Evolutionary conservation across 352 stramenopile genomes (phyloP).

Genomic region (Globisporangium paroecandrum): DNA sequence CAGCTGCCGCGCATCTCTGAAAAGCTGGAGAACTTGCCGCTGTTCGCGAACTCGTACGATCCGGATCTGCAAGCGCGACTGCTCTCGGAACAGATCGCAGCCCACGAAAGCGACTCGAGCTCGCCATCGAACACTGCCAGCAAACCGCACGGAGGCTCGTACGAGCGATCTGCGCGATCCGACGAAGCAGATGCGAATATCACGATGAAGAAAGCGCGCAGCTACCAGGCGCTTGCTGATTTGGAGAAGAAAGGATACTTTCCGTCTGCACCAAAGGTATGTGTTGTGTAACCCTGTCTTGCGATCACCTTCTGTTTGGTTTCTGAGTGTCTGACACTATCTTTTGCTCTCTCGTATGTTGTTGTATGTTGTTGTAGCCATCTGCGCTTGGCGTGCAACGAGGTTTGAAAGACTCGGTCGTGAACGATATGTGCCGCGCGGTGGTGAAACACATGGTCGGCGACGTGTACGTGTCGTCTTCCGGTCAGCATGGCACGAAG

Average conservation of each 20-base stretch:
- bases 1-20: constrained; percentile 70
- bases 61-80: constrained; percentile 49
- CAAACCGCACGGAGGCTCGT: constrained; percentile 58
- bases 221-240: constrained; percentile 76
- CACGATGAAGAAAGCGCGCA: constrained; percentile 73
- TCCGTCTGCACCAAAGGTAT: constrained; percentile 57
- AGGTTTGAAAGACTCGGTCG: constrained; percentile 80
- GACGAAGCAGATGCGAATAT: constrained; percentile 21
- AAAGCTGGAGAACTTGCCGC: constrained; percentile 53
- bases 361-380: constrained; percentile 22
- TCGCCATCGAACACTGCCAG: constrained; percentile 12
- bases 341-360: constrained; percentile 1
- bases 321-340: background rate
- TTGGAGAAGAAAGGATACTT: constrained; percentile 86
- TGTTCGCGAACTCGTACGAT: constrained; percentile 56
- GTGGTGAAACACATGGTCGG: constrained; percentile 89
- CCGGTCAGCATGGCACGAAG: constrained; percentile 56
- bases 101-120: constrained; percentile 23
- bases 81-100: constrained; percentile 60
- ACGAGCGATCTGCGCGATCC: constrained; percentile 32
- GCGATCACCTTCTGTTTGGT: background rate
- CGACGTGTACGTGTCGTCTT: constrained; percentile 78
- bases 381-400: constrained; percentile 78
- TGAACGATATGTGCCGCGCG: constrained; percentile 86
- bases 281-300: background rate